These are phyloP conservation scores for Hymenoscyphus albidus DNA, from an alignment of 2,329 filamentous ascomycete genomes.

Conservation along the genomic window DNA sequence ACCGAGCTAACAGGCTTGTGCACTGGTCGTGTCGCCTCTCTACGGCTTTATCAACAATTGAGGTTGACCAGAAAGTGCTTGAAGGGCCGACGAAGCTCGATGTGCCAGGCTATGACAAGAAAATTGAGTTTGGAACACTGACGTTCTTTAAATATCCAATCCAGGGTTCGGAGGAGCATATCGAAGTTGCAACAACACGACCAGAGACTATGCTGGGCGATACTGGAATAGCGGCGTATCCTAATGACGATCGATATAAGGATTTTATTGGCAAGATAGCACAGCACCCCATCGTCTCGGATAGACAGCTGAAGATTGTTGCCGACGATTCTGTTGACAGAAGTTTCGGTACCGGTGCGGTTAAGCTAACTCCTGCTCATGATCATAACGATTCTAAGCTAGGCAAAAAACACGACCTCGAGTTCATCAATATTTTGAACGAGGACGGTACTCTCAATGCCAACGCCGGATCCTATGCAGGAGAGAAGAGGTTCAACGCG, in stretches of 20 bases:
- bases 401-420: slow-evolving; percentile 71
- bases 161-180: slow-evolving; percentile 70
- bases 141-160: slow-evolving; percentile 88
- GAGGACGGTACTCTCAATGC: slow-evolving; percentile 83
- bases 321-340: slow-evolving; percentile 82
- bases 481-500: slow-evolving; percentile 85
- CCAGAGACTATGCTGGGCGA: slow-evolving; percentile 92
- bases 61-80: slow-evolving; percentile 86
- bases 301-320: slow-evolving; percentile 72
- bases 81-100: slow-evolving; percentile 76
- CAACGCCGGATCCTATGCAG: slow-evolving; percentile 73
- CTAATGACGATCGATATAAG: slow-evolving; percentile 76
- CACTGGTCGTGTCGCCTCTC: slow-evolving; percentile 89
- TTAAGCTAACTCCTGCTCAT: slow-evolving; percentile 92
- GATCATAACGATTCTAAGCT: slow-evolving; percentile 88
- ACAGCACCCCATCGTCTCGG: slow-evolving; percentile 76
- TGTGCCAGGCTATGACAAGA: slow-evolving; percentile 86
- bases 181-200: slow-evolving; percentile 87
- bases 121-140: slow-evolving; percentile 87
- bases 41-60: slow-evolving; percentile 82
- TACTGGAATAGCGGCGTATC: slow-evolving; percentile 85
- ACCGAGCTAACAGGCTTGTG: slow-evolving; percentile 82
- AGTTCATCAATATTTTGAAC: slow-evolving; percentile 89
- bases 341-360: slow-evolving; percentile 90
- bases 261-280: slow-evolving; percentile 80